Evolutionary conservation across 345 rosid species (phyloP).

Genomic region (Arabis hirsuta): DNA sequence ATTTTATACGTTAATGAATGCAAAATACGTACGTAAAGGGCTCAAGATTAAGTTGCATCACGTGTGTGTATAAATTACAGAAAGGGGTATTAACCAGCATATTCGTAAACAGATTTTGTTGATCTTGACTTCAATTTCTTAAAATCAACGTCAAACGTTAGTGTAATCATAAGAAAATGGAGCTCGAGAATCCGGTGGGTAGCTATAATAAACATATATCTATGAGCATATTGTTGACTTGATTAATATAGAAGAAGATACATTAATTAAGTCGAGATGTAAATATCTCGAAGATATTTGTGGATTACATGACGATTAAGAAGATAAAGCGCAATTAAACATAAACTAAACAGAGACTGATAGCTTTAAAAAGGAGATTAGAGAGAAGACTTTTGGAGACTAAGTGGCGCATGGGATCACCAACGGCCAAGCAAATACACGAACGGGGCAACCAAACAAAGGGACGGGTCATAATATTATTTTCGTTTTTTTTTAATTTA

Average conservation of each 20-base stretch:
- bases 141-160: slow-evolving; percentile 42
- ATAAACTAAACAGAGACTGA: slow-evolving; percentile 33
- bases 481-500: slow-evolving; percentile 20
- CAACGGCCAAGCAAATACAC: slow-evolving; percentile 51
- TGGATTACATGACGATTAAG: slow-evolving; percentile 32
- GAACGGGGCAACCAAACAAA: slow-evolving; percentile 50
- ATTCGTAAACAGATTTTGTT: slow-evolving; percentile 31
- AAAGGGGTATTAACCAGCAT: slow-evolving; percentile 24
- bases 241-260: slow-evolving; percentile 21
- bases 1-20: slow-evolving; percentile 11
- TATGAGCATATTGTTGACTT: slow-evolving; percentile 22
- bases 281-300: slow-evolving; percentile 43
- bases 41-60: slow-evolving; percentile 13
- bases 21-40: slow-evolving; percentile 9
- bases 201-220: slow-evolving; percentile 27
- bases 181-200: slow-evolving; percentile 30
- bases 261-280: slow-evolving; percentile 15
- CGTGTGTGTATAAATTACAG: not conserved
- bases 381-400: slow-evolving; percentile 40
- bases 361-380: slow-evolving; percentile 3
- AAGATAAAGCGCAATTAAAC: slow-evolving; percentile 35
- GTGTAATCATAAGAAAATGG: slow-evolving; percentile 17
- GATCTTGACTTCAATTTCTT: slow-evolving; percentile 33
- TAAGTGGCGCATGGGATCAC: slow-evolving; percentile 73
- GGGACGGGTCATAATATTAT: slow-evolving; percentile 41